Evolutionary conservation across 192 early-diverging fungal species (phyloP).

Genomic region (Podila horticola): DNA sequence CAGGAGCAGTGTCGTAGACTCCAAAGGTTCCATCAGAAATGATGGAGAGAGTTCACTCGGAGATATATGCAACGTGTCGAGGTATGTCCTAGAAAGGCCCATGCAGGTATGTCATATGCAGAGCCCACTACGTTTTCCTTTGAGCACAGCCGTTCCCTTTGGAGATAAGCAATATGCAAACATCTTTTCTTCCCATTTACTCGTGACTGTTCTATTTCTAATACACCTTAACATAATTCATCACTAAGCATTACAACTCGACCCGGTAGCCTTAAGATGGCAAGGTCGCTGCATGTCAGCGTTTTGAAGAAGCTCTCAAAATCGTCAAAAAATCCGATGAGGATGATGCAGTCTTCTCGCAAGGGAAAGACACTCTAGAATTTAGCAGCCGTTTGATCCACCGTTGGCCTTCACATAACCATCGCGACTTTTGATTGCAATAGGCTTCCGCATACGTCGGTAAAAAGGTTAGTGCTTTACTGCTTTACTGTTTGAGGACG

Average conservation of each 20-base stretch:
- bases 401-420: constrained; percentile 18
- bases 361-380: constrained; percentile 16
- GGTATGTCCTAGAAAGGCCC: constrained; percentile 24
- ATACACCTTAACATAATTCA: not conserved
- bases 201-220: not conserved
- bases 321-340: constrained; percentile 6
- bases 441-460: constrained; percentile 33
- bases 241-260: not conserved
- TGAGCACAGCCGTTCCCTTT: not conserved
- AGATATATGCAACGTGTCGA: constrained; percentile 28
- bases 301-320: constrained; percentile 4
- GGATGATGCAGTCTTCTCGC: constrained; percentile 30
- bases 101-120: not conserved
- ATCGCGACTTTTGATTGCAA: constrained; percentile 15
- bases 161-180: not conserved
- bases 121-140: not conserved
- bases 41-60: constrained; percentile 9
- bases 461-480: constrained; percentile 4
- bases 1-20: not conserved
- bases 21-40: constrained; percentile 2
- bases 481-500: constrained; percentile 8
- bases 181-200: too few species aligned
- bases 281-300: not conserved
- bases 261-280: constrained; percentile 20
- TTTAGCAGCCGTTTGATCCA: constrained; percentile 31